These are phyloP conservation scores for Cairneyella variabilis DNA, from an alignment of 495 filamentous ascomycete genomes.

Conservation along the genomic window DNA sequence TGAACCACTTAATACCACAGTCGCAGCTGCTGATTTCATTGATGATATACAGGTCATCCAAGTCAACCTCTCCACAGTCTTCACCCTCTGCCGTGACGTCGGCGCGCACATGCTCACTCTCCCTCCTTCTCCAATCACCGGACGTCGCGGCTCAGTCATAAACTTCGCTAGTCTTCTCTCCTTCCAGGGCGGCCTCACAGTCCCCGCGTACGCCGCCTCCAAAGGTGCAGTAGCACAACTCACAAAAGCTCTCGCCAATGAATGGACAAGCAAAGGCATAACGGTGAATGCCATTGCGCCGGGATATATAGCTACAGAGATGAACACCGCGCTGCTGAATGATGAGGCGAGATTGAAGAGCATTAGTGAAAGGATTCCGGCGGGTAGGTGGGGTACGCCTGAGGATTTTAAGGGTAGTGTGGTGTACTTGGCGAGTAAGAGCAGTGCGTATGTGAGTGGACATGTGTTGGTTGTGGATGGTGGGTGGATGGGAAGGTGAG, in stretches of 20 bases:
- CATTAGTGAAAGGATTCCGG: conserved; percentile 81
- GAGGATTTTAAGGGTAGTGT: conserved; percentile 87
- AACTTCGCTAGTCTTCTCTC: conserved; percentile 81
- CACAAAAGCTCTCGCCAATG: conserved; percentile 84
- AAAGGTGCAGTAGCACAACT: conserved; percentile 86
- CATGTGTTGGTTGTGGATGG: conserved; percentile 83
- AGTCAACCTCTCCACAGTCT: conserved; percentile 80
- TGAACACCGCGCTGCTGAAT: conserved; percentile 81
- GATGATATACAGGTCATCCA: conserved; percentile 57
- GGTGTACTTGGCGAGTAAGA: conserved; percentile 73
- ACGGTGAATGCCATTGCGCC: conserved; percentile 79
- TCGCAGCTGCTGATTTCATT: too few species aligned
- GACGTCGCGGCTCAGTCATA: conserved; percentile 71
- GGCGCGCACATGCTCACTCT: conserved; percentile 78
- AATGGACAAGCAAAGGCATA: conserved; percentile 77
- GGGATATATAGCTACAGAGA: conserved; percentile 84
- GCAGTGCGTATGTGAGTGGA: conserved; percentile 77
- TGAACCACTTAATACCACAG: too few species aligned
- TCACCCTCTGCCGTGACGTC: conserved; percentile 77
- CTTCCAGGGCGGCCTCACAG: conserved; percentile 89
- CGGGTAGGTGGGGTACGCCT: conserved; percentile 78
- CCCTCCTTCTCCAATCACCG: conserved; percentile 43
- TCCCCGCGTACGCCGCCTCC: conserved; percentile 85
- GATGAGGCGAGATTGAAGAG: conserved; percentile 63
- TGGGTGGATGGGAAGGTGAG: conserved; percentile 93